A percentile compares a stretch with the other conserved stretches of the same genome.
Conservation (phyloP, 148 eudicot genomes). For the Rhododendron henanense region DNA sequence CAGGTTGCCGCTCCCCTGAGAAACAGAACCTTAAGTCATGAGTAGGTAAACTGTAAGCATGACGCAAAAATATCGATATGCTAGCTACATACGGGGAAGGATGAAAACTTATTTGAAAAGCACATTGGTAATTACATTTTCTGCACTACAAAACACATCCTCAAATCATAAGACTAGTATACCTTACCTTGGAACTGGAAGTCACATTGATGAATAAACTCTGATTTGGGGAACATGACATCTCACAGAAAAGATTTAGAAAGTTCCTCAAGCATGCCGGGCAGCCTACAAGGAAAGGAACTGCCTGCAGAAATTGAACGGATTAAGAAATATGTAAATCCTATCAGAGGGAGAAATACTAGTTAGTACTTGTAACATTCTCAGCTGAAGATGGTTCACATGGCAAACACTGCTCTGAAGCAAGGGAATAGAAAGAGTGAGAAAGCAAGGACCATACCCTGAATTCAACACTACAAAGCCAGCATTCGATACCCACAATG, state of each 20-base stretch:
- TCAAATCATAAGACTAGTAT: neutral
- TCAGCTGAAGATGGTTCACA: constrained; percentile 1
- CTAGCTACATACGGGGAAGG: neutral
- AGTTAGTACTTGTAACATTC: neutral
- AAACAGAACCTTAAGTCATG: neutral
- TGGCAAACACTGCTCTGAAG: neutral
- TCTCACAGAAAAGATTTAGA: constrained; percentile 68
- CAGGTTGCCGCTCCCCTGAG: constrained; percentile 44
- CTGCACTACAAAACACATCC: neutral
- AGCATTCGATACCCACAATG: neutral
- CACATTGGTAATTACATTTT: neutral
- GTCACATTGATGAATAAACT: constrained; percentile 64
- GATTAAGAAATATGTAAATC: neutral
- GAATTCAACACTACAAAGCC: neutral
- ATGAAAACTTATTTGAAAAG: neutral
- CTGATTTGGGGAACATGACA: constrained; percentile 77
- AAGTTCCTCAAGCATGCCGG: constrained; percentile 80
- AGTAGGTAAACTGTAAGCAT: neutral
- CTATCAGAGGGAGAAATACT: neutral
- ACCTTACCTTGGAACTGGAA: constrained; percentile 48
- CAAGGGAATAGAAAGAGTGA: neutral
- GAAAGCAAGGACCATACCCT: neutral
- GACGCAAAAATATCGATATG: neutral
- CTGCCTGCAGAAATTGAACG: constrained; percentile 39
- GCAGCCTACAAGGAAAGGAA: constrained; percentile 63